Conservation (phyloP, 257 asterid genomes). For the Solanum ossicruentum region DNA sequence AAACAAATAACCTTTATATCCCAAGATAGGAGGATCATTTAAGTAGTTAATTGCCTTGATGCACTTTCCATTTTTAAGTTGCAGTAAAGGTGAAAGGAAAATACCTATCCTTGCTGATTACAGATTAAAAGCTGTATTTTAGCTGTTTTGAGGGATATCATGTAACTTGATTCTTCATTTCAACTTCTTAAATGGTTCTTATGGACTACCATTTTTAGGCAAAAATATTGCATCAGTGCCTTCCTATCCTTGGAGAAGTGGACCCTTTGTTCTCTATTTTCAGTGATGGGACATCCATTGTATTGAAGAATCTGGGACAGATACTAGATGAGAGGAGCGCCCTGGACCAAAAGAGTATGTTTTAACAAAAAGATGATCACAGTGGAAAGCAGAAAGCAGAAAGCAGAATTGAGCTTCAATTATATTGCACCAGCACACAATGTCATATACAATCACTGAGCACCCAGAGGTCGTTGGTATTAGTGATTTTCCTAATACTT, state of each 20-base stretch:
- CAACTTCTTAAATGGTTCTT: not conserved
- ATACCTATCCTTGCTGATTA: not conserved
- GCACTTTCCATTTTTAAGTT: not conserved
- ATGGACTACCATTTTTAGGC: not conserved
- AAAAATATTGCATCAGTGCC: not conserved
- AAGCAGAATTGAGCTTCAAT: not conserved
- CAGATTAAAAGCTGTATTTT: not conserved
- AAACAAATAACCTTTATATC: not conserved
- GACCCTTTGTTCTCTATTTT: not conserved
- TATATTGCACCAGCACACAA: not conserved
- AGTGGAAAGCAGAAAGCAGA: slow-evolving; percentile 4
- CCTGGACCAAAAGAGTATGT: not conserved
- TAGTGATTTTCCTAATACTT: not conserved
- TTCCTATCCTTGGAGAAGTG: not conserved
- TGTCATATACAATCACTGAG: not conserved
- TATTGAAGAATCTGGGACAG: not conserved
- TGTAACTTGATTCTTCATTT: not conserved
- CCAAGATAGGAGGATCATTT: not conserved
- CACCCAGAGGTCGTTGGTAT: not conserved
- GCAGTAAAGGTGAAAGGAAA: not conserved
- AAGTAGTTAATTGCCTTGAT: not conserved
- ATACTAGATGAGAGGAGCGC: not conserved
- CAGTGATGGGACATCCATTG: not conserved
- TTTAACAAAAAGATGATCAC: not conserved
- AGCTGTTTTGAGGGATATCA: not conserved